These are phyloP conservation scores for Juncus effusus DNA, from an alignment of 176 grass and related monocot species.

Conservation along the genomic window DNA sequence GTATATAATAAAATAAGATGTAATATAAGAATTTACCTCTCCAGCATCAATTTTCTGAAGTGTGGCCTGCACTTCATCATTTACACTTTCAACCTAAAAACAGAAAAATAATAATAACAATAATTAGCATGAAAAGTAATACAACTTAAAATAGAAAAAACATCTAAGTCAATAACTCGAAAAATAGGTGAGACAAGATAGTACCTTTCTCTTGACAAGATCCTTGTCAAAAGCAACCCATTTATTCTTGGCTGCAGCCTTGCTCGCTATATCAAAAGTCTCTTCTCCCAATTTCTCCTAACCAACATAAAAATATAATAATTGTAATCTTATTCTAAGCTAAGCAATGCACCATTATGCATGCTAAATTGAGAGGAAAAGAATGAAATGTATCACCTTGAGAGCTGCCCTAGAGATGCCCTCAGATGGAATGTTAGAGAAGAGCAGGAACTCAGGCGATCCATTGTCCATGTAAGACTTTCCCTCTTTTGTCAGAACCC, in stretches of 20 bases:
- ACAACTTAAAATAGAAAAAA: not conserved
- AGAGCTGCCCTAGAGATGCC: slow-evolving; percentile 53
- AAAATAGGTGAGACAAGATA: not conserved
- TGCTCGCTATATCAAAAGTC: slow-evolving; percentile 45
- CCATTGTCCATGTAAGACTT: slow-evolving; percentile 52
- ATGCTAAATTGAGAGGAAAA: not conserved
- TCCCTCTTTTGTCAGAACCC: slow-evolving; percentile 70
- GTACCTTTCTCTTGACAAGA: slow-evolving; percentile 51
- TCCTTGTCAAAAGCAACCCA: slow-evolving; percentile 66
- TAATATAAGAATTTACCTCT: slow-evolving; percentile 41
- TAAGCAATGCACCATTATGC: not conserved
- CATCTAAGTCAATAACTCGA: not conserved
- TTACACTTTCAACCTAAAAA: slow-evolving; percentile 52
- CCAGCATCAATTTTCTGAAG: slow-evolving; percentile 56
- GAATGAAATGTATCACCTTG: slow-evolving; percentile 43
- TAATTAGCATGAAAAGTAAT: not conserved
- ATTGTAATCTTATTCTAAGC: not conserved
- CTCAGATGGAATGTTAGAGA: slow-evolving; percentile 52
- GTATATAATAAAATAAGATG: no score
- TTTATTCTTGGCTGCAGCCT: slow-evolving; percentile 53
- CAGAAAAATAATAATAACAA: not conserved
- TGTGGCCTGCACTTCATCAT: slow-evolving; percentile 63
- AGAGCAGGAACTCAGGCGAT: slow-evolving; percentile 65
- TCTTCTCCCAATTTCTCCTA: slow-evolving; percentile 51
- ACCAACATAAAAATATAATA: slow-evolving; percentile 20